These are phyloP conservation scores for Verbascum thapsus DNA, from an alignment of 257 asterid genomes.

Conservation along the genomic window DNA sequence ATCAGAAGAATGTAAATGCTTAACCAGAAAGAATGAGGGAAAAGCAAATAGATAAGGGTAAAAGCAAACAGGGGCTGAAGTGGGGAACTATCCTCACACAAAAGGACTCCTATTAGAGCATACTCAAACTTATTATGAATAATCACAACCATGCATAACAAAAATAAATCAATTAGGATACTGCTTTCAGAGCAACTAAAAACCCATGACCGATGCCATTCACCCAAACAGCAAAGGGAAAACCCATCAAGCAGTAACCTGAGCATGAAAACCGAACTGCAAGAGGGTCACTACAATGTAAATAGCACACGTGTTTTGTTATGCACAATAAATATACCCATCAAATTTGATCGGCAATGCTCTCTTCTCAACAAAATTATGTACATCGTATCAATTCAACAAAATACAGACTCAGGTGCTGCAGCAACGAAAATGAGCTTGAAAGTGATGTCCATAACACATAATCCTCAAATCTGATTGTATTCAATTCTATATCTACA, in stretches of 20 bases:
- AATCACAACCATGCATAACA: conserved; percentile 8
- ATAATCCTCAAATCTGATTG: not conserved
- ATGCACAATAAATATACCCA: not conserved
- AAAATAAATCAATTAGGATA: not conserved
- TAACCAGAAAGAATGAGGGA: not conserved
- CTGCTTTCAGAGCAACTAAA: not conserved
- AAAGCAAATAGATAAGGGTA: not conserved
- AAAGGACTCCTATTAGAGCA: not conserved
- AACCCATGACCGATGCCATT: no score
- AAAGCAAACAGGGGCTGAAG: not conserved
- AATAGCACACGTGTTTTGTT: not conserved
- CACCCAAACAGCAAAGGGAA: not conserved
- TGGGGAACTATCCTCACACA: not conserved
- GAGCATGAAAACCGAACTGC: no score
- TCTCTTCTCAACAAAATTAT: not conserved
- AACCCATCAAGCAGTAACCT: not conserved
- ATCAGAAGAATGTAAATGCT: not conserved
- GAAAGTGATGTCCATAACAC: not conserved
- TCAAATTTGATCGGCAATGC: not conserved
- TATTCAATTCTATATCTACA: not conserved
- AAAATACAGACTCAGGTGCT: not conserved
- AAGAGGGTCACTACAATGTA: no score
- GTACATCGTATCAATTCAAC: not conserved
- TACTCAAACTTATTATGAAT: not conserved
- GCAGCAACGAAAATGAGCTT: no score